Base-by-base conservation (phyloP, 1,284 basidiomycete genomes). In the Moniliophthora roreri region DNA sequence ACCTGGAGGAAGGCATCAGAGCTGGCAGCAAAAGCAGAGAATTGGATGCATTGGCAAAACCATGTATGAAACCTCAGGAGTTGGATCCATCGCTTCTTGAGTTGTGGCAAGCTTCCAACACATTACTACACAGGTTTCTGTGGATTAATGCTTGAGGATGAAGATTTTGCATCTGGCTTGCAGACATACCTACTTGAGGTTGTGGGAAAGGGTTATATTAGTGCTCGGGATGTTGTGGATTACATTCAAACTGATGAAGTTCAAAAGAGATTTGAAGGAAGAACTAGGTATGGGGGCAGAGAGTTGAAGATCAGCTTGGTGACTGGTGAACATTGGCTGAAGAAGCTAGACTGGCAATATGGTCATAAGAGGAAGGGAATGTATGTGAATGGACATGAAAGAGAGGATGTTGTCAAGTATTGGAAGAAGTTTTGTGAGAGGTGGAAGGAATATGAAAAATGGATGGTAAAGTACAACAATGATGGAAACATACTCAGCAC, bases 351-450 rank as follows among this genome's bases (percentile, higher is more conserved):
- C 3, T 69, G 58, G 56, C 49, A 57, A 4, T 71, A 57, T 37
- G 24, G 48, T 11, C 56, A 57, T 21, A 54, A 55, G 18, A 55
- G 51, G 36, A 67, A 65, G 15, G 69, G 68, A 0, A 65, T 71
- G 62, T 72, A 68, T 51, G 55, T 65, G 56, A 69, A 72, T 54
- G 63, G 69, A 0, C 69, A 71, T 53, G 67, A 72, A 39, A 35
- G 61, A 0, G 58, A 64, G 5, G 69, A 73, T 63, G 64, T 72
- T 39, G 66, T 72, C 8, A 39, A 16, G 18, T 58, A 58, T 37
- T 39, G 53, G 3, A 34, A 38, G 3, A 28, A 3, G 3, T 58
- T 58, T 46, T 34, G 54, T 8, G 28, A 52, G 36, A 2, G 53
- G n/a, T 54, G 18, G 42, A 48, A 24, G 18, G 21, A 47, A 45